Percentiles rank a stretch among this genome's conserved stretches.
Conservation (phyloP, 306 rosid species). For the Medicago arabica region DNA sequence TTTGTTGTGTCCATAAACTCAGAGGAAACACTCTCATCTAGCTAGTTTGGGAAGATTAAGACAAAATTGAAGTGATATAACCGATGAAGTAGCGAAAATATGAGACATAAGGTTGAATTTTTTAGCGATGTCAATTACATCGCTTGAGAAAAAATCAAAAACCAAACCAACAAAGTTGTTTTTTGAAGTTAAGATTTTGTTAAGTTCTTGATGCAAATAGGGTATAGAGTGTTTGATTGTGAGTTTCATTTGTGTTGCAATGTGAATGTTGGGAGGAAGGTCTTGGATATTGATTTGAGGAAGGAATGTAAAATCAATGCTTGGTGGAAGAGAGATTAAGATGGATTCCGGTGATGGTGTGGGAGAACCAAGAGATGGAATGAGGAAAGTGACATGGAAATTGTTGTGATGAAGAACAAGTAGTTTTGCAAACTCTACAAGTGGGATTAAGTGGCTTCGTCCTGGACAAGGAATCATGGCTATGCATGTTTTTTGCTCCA, state of each 20-base stretch:
- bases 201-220: background rate
- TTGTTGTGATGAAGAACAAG: background rate
- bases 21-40: background rate
- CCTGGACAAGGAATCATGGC: conserved; percentile 7
- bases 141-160: background rate
- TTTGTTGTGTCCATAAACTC: background rate
- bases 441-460: background rate
- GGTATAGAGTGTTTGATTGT: background rate
- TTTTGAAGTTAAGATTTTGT: background rate
- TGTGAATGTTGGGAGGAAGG: background rate
- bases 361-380: background rate
- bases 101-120: background rate
- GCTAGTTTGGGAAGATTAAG: background rate
- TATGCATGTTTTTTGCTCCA: background rate
- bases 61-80: background rate
- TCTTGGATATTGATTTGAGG: conserved; percentile 12
- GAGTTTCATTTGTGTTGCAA: background rate
- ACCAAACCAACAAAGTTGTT: conserved; percentile 5
- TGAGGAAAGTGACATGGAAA: background rate
- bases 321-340: conserved; percentile 5
- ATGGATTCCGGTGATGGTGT: background rate
- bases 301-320: background rate
- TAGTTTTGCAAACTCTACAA: conserved; percentile 3
- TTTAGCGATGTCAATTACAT: background rate
- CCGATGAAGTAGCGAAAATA: background rate